phyloP scores from a whole-genome alignment of 1,284 basidiomycete species.

The Ganoderma leucocontextum region DNA sequence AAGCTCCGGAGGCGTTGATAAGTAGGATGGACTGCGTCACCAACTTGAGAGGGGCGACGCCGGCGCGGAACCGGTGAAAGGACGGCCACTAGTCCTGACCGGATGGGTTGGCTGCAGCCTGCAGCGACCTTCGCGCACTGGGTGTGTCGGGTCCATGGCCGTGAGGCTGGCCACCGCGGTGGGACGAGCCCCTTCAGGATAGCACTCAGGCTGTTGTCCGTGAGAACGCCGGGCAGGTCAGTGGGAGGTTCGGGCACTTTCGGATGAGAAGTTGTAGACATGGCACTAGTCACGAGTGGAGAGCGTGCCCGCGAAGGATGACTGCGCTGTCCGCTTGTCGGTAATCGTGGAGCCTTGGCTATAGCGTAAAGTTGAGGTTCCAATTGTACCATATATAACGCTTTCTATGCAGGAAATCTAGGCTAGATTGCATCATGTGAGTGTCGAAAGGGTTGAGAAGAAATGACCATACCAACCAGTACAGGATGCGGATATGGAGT shows the following conservation, averaged over 20 bases:
- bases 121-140: not conserved
- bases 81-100: not conserved
- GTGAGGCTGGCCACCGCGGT: slow-evolving; percentile 7
- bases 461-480: not conserved
- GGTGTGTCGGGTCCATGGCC: not conserved
- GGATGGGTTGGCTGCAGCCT: not conserved
- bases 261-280: slow-evolving; percentile 2
- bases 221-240: not conserved
- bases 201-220: not conserved
- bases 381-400: not conserved
- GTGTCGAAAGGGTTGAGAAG: not conserved
- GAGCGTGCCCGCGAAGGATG: not conserved
- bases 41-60: not conserved
- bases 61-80: slow-evolving; percentile 1
- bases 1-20: slow-evolving; percentile 2
- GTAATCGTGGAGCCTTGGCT: not conserved
- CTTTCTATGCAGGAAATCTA: not conserved
- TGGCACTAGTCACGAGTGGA: not conserved
- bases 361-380: not conserved
- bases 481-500: not conserved
- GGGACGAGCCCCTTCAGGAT: slow-evolving; percentile 9
- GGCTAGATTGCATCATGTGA: not conserved
- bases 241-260: slow-evolving; percentile 5
- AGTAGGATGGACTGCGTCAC: slow-evolving; percentile 3
- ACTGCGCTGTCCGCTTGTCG: not conserved